phyloP scores from a whole-genome alignment of 2,329 filamentous ascomycete species.

The Pseudogymnoascus sp. region DNA sequence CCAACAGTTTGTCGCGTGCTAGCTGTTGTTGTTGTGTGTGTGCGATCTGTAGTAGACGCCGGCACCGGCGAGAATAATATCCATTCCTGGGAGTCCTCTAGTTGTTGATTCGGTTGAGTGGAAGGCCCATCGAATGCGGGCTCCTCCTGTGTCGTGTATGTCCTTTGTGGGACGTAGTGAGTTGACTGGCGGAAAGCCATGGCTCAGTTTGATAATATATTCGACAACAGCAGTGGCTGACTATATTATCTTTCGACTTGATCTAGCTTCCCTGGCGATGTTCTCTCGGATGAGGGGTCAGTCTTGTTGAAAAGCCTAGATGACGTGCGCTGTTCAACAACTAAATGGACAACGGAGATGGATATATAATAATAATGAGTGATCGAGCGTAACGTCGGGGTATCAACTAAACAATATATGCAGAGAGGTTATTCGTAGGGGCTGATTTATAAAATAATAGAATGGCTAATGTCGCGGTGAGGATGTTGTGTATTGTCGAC shows the following conservation, averaged over 20 bases:
- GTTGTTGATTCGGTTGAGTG: constrained; percentile 29
- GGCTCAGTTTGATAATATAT: not conserved
- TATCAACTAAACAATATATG: constrained; percentile 1
- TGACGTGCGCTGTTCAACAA: not conserved
- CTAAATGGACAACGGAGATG: not conserved
- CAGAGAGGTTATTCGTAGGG: not conserved
- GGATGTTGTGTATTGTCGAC: not conserved
- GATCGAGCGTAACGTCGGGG: not conserved
- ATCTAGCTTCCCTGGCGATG: not conserved
- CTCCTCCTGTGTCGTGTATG: constrained; percentile 34
- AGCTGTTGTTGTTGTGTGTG: constrained; percentile 48
- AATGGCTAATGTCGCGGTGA: constrained; percentile 2
- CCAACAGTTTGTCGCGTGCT: constrained; percentile 59
- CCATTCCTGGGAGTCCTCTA: constrained; percentile 84
- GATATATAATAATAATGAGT: not conserved
- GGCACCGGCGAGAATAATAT: constrained; percentile 80
- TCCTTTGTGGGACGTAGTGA: constrained; percentile 42
- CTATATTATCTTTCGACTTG: not conserved
- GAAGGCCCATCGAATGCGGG: constrained; percentile 21
- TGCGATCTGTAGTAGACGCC: constrained; percentile 58
- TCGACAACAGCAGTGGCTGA: not conserved
- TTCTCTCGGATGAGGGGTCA: not conserved
- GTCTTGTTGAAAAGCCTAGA: not conserved
- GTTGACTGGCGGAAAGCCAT: constrained; percentile 57
- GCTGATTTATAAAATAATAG: not conserved